Base-by-base conservation (phyloP, 163 green algal species). In the Trebouxia gelatinosa region DNA sequence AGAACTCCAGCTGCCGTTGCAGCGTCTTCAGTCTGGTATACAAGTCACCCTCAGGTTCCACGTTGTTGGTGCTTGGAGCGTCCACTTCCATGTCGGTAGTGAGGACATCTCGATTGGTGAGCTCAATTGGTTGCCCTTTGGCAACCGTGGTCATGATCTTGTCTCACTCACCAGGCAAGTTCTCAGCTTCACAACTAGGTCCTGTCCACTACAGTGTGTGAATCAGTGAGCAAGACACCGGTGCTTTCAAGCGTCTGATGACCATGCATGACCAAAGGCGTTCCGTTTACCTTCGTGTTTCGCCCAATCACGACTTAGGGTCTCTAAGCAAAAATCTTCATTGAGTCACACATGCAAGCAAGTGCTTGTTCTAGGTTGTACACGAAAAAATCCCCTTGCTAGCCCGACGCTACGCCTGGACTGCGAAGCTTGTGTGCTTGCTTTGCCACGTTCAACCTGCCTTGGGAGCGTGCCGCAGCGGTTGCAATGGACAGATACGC, bases 1-100 rank as follows among this genome's bases (percentile, higher is more conserved):
- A 66, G 74, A 99, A 99, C 86, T 99, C 96, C 9, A 98, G 86
- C 86, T 98, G 89, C 21, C 93, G 83, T 82, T 99, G 93, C 39
- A 98, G 81, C 6, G 82, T 93, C 87, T 99, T 99, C 6, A 99
- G 84, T n/a, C 85, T 82, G 2, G 92, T 92, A 82, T 98, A 98
- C 28, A 96, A 82, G 81, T 98, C 93, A 39, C 87, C 77, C 7
- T 85, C 77, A 16, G 71, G 66, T 6, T 84, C 80, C 35, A 51
- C 46, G 35, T 46, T 21, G 39, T 37, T n/a, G 50, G 31, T 7
- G 40, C 16, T 21, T 13, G 58, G 46, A 40, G 46, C 35, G 5
- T 80, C 75, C 61, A 80, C 31, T 28, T 75, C 58, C 21, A 80
- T 70, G 43, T 68, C 75, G 34, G 51, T 70, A 34, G 46, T 7